Evolutionary conservation across 192 early-diverging fungal genomes (phyloP), one percentile per base, ranked within the genome.

Genomic region (Allomyces javanicus): DNA sequence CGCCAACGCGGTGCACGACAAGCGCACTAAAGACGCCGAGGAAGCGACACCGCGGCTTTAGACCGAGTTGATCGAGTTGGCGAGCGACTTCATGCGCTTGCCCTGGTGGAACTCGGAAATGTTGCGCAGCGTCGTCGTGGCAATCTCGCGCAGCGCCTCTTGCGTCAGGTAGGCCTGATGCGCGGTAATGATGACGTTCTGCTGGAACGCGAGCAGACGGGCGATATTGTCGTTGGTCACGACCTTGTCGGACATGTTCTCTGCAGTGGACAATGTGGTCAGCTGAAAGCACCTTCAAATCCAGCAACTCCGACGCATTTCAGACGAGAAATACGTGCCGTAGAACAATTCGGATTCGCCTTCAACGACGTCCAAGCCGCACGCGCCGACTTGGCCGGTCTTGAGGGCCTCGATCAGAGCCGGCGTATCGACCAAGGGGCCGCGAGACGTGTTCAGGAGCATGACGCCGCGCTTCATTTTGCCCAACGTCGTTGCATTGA

Each of bases 281-380:
- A 26, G 68, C 61, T 0, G 40, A 67, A 64, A 64, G 64, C 11
- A 64, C 23, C 12, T 64, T 50, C n/a, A 62, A 65, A 62, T 26
- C 23, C 33, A 0, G 9, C 33, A 3, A 26, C 26, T 4, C 26
- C 4, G 26, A 26, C 26, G 4, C 26, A 4, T 3, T 26, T 26
- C 4, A 26, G 33, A 40, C 1, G 4, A 27, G 7, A 40, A 40
- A 40, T 9, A 40, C 33, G 33, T 7, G 33, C 33, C 50, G 17
- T 21, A 58, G 5, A 55, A 66, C 0, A 5, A 63, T 0, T 62
- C 9, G 44, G 7, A 22, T 70, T 78, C 76, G n/a, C 72, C 71
- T 68, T 80, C 78, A 63, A 79, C 79, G 10, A 80, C 78, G 67
- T 80, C 78, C 55, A 80, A 70, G n/a, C 78, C 76, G n/a, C 74